A percentile compares a stretch with the other conserved stretches of the same genome.
Evolutionary conservation across 116 monocot genomes (phyloP).

Genomic region (Iris pallida): DNA sequence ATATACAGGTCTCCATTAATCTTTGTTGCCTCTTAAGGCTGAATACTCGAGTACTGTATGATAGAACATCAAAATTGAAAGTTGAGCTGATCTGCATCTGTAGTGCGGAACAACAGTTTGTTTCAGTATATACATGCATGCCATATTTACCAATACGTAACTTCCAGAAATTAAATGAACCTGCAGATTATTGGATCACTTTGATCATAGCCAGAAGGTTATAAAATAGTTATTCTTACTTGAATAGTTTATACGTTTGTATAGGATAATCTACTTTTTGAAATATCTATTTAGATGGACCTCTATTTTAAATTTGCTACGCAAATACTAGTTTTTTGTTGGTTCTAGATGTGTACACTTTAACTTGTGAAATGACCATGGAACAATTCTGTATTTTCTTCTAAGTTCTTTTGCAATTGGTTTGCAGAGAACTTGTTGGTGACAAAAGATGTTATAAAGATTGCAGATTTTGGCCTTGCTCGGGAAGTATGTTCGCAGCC

Average conservation of each 20-base stretch:
- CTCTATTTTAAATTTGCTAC: background rate
- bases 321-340: background rate
- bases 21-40: no score
- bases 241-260: background rate
- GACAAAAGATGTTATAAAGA: slow-evolving; percentile 76
- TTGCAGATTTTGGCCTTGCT: slow-evolving; percentile 99
- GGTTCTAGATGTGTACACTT: background rate
- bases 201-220: no score
- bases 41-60: no score
- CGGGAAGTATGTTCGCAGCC: slow-evolving; percentile 78
- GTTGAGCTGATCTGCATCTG: no score
- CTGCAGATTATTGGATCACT: no score
- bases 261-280: no score
- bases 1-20: no score
- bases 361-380: background rate
- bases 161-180: no score
- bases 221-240: background rate
- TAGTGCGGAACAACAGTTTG: no score
- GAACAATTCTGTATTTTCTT: background rate
- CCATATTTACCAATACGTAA: no score
- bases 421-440: slow-evolving; percentile 82
- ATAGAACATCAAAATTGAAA: no score
- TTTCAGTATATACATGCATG: no score
- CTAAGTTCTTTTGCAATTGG: background rate
- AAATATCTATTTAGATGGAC: background rate